These are phyloP conservation scores for Gaeumannomyces sp. DNA, from an alignment of 2,329 filamentous ascomycete genomes.

Conservation along the genomic window DNA sequence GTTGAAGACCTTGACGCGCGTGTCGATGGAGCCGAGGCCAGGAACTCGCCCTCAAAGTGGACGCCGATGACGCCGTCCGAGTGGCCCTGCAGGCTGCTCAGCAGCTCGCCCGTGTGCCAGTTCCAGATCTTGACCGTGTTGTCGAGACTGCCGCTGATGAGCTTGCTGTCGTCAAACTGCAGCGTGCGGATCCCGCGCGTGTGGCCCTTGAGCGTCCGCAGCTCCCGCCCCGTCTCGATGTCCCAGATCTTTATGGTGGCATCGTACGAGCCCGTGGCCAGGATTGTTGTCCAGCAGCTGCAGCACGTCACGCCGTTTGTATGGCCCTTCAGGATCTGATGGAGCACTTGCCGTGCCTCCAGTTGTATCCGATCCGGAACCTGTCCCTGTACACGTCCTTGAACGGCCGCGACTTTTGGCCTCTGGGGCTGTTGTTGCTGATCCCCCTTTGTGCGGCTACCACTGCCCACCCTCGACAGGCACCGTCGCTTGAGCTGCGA, in stretches of 20 bases:
- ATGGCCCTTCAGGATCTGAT: conserved; percentile 77
- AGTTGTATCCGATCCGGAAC: conserved; percentile 94
- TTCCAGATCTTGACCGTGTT: conserved; percentile 91
- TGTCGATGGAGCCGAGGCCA: conserved; percentile 85
- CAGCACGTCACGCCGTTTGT: conserved; percentile 71
- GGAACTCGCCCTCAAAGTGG: conserved; percentile 76
- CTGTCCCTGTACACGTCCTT: conserved; percentile 93
- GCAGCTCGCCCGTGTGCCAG: conserved; percentile 82
- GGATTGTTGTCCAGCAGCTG: conserved; percentile 74
- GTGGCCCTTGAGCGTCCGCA: conserved; percentile 81
- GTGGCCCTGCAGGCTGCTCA: conserved; percentile 76
- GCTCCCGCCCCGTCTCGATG: conserved; percentile 76
- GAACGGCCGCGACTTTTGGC: conserved; percentile 64
- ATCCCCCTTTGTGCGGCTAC: conserved; percentile 2
- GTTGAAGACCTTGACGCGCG: conserved; percentile 87
- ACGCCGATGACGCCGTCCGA: conserved; percentile 77
- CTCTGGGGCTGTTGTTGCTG: conserved; percentile 11
- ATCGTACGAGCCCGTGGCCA: conserved; percentile 94
- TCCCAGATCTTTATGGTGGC: conserved; percentile 95
- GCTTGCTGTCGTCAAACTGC: conserved; percentile 86
- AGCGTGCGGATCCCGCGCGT: conserved; percentile 77
- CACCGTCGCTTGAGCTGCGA: conserved; percentile 29
- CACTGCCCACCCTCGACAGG: conserved; percentile 17
- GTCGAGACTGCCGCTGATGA: conserved; percentile 87
- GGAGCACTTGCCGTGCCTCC: conserved; percentile 89